Conservation (phyloP, 2,329 filamentous ascomycete genomes). For the Davidsoniella neocaledoniae region DNA sequence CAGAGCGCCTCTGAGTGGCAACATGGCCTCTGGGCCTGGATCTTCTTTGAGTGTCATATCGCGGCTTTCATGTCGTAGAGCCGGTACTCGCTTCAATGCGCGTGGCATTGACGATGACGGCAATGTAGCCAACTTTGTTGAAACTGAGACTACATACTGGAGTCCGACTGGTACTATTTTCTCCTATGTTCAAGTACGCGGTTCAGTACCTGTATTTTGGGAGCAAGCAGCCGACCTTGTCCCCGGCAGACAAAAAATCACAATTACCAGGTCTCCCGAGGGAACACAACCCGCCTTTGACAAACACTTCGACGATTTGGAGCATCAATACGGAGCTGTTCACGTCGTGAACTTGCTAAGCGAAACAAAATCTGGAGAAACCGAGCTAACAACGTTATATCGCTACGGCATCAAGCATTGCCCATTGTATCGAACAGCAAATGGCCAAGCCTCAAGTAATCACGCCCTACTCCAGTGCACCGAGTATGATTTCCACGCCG, state of each 20-base stretch:
- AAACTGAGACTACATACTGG: conserved; percentile 89
- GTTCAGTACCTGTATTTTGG: conserved; percentile 94
- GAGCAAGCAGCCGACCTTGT: conserved; percentile 79
- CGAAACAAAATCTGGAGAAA: conserved; percentile 69
- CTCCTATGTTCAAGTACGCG: conserved; percentile 83
- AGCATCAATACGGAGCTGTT: conserved; percentile 72
- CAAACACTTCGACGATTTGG: conserved; percentile 81
- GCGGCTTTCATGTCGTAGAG: conserved; percentile 72
- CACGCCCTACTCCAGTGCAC: conserved; percentile 65
- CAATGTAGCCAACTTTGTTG: conserved; percentile 97
- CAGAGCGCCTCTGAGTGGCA: conserved; percentile 42
- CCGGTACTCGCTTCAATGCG: conserved; percentile 93
- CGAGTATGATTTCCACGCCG: conserved; percentile 92
- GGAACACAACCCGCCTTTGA: conserved; percentile 90
- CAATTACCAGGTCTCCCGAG: conserved; percentile 71
- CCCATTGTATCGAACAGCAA: conserved; percentile 42
- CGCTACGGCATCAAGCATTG: conserved; percentile 60
- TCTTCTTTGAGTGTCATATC: conserved; percentile 82
- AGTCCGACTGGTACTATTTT: conserved; percentile 63
- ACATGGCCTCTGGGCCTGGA: conserved; percentile 49
- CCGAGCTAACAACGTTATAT: conserved; percentile 67
- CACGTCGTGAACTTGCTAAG: conserved; percentile 93
- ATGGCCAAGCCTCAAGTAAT: conserved; percentile 26
- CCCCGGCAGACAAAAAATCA: conserved; percentile 88
- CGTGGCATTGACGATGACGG: conserved; percentile 94